A percentile compares a stretch with the other conserved stretches of the same genome.
phyloP scores from a whole-genome alignment of 257 asterid genomes.

The Primulina huaijiensis region DNA sequence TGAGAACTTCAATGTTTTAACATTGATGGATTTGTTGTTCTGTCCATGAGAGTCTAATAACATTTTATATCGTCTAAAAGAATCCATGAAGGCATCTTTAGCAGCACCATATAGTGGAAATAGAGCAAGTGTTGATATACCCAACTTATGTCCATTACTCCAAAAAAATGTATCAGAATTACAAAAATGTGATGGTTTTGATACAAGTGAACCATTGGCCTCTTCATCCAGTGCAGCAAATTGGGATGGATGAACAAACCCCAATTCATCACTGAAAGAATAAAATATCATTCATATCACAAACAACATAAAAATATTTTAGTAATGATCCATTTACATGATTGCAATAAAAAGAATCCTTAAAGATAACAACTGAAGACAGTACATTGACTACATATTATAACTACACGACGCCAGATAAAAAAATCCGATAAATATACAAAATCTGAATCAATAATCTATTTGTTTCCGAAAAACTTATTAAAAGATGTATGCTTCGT shows the following conservation, averaged over 20 bases:
- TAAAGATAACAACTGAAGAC: not conserved
- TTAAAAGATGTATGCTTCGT: not conserved
- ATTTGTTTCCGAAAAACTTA: constrained; percentile 1
- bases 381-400: not conserved
- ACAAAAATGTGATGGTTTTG: constrained; percentile 24
- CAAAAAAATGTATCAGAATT: constrained; percentile 46
- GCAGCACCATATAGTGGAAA: constrained; percentile 63
- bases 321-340: constrained; percentile 6
- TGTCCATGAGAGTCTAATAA: constrained; percentile 23
- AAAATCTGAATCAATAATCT: not conserved
- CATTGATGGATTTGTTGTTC: constrained; percentile 28
- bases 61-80: constrained; percentile 42
- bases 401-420: not conserved
- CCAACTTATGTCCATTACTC: constrained; percentile 71
- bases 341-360: not conserved
- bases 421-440: not conserved
- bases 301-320: constrained; percentile 1
- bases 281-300: constrained; percentile 7
- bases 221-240: constrained; percentile 55
- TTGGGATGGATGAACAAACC: constrained; percentile 82
- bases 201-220: constrained; percentile 23
- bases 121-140: constrained; percentile 63
- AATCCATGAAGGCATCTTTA: constrained; percentile 63
- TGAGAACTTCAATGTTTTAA: constrained; percentile 22
- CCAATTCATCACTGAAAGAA: constrained; percentile 77